These are phyloP conservation scores for Dictyostelium intermedium DNA, from an alignment of 78 protist genomes.

Conservation along the genomic window DNA sequence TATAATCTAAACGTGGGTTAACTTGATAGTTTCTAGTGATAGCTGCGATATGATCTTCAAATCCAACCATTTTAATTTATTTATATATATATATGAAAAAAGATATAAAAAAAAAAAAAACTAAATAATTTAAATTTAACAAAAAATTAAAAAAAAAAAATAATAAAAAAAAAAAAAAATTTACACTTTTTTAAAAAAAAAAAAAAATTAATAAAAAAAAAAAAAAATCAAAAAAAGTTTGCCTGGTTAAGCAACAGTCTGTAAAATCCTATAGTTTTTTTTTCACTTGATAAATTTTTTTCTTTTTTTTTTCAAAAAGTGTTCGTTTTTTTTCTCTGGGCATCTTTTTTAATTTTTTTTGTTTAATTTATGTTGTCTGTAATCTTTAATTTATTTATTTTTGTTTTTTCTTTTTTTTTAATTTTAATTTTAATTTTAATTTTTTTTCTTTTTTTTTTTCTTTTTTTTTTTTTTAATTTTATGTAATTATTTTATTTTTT, in stretches of 20 bases:
- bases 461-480: too few species aligned
- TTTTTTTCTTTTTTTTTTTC: too few species aligned
- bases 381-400: too few species aligned
- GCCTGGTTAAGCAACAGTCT: neutral
- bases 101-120: neutral
- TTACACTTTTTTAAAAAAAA: neutral
- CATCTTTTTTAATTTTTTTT: neutral
- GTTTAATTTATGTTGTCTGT: neutral
- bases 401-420: too few species aligned
- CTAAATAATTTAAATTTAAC: neutral
- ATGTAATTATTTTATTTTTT: too few species aligned
- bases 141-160: constrained; percentile 20
- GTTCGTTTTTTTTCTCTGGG: neutral
- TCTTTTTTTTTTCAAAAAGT: too few species aligned
- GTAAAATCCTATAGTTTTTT: neutral
- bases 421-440: too few species aligned
- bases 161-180: neutral
- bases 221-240: neutral
- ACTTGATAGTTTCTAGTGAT: constrained; percentile 83
- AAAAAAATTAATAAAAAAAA: neutral
- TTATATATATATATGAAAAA: neutral
- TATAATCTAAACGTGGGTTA: constrained; percentile 94
- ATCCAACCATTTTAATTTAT: constrained; percentile 58
- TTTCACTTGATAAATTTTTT: neutral
- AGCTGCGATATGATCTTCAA: constrained; percentile 80